These are phyloP conservation scores for Musa acuminata DNA, from an alignment of 176 grass and related monocot species.

Conservation along the genomic window DNA sequence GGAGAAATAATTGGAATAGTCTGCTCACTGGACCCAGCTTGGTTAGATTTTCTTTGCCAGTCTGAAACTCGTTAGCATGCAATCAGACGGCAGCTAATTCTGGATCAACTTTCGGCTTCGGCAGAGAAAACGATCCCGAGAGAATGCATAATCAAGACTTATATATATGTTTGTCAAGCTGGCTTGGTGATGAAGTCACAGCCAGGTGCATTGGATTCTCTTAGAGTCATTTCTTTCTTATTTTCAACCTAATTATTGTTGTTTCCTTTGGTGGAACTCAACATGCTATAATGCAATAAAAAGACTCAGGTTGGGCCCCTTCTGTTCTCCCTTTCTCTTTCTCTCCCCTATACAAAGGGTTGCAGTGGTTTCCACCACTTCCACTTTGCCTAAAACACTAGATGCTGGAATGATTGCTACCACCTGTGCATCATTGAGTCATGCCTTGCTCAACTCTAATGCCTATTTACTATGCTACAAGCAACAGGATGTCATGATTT, in stretches of 20 bases:
- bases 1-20: not conserved
- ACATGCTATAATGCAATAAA: not conserved
- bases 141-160: not conserved
- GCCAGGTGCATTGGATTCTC: not conserved
- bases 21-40: not conserved
- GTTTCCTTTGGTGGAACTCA: not conserved
- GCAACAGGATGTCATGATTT: not conserved
- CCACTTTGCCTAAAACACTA: not conserved
- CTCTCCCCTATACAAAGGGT: not conserved
- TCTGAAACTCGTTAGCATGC: not conserved
- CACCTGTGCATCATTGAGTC: not conserved
- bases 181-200: not conserved
- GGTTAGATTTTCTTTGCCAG: not conserved
- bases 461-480: not conserved
- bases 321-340: not conserved
- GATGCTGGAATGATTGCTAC: not conserved
- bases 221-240: slow-evolving; percentile 2
- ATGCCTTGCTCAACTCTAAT: not conserved
- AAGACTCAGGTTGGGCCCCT: not conserved
- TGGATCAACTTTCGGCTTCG: not conserved
- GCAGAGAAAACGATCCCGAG: not conserved
- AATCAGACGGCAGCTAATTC: not conserved
- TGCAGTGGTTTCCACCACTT: not conserved
- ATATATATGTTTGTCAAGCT: not conserved
- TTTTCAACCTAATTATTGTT: not conserved